A percentile compares a stretch with the other conserved stretches of the same genome.
Conservation (phyloP, 139 green algal species). For the Chlorella sp. region DNA sequence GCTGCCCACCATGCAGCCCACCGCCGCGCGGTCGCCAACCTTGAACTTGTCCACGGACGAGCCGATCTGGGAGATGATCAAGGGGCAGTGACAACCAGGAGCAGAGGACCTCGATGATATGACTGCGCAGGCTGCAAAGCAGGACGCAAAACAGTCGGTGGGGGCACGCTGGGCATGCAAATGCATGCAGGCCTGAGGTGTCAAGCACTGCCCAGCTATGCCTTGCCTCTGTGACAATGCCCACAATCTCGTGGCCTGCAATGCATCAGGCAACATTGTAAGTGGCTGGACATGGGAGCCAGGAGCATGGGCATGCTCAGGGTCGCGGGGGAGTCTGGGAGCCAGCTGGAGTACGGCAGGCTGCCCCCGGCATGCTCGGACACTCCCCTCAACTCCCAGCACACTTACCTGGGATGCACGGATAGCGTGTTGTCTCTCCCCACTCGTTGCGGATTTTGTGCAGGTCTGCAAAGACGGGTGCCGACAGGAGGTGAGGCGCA, state of each 20-base stretch:
- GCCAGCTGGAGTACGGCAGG: neutral
- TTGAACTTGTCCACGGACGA: no score
- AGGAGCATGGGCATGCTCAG: neutral
- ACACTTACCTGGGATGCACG: slow-evolving; percentile 37
- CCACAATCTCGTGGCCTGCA: slow-evolving; percentile 64
- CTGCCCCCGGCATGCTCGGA: neutral
- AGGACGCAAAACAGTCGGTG: no score
- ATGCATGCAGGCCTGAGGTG: neutral
- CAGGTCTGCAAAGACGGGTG: slow-evolving; percentile 56
- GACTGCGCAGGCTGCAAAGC: no score
- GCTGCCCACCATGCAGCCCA: slow-evolving; percentile 80
- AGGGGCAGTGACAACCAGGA: no score
- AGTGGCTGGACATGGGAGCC: neutral
- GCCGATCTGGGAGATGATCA: no score
- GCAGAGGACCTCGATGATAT: no score
- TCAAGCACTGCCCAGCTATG: neutral
- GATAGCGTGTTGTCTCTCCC: slow-evolving; percentile 39
- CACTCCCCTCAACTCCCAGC: neutral
- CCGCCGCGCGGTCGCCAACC: slow-evolving; percentile 69
- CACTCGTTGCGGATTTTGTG: slow-evolving; percentile 77
- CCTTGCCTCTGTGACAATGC: slow-evolving; percentile 84
- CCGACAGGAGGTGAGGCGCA: no score
- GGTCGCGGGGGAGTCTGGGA: neutral
- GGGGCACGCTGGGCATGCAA: neutral
- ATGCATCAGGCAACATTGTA: neutral